Base-by-base conservation (phyloP, 1,284 basidiomycete species). In the Moesziomyces sp. region DNA sequence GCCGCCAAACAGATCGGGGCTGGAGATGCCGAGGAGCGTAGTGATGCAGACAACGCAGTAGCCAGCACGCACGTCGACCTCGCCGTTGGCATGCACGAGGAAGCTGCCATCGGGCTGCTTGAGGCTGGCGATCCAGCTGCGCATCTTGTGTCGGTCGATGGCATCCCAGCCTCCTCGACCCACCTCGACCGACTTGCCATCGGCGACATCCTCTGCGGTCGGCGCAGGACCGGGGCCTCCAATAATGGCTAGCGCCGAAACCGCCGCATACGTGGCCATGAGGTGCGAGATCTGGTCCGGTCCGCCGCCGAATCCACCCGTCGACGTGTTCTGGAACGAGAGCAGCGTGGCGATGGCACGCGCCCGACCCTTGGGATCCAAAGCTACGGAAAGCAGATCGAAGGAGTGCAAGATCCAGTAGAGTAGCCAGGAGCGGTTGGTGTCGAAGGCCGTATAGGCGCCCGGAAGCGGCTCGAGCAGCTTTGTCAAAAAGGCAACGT, bases 41-140 rank as follows among this genome's bases (percentile, higher is more conserved):
- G 91, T 89, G n/a, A 90, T 88, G 8, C 89, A 89, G 14, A 93
- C 86, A 0, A 92, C 87, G 78, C 92, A 92, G 82, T 93, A 93
- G 24, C 89, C 89, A 0, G 91, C 92, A 26, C 91, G 90, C 26
- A 97, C 93, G 79, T 99, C 97, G 11, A 98, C 91, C 85, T 99
- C 96, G 28, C 91, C 93, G 46, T 93, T 89, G 52, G 89, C 87
- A 23, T 93, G 89, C 16, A 99, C 96, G 26, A 93, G 88, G 84
- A 98, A 99, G 0, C 94, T 95, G 0, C 97, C 97, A 82, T 99
- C 94, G 0, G 91, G 89, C 76, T 94, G 92, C 84, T 99, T 99
- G 66, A 98, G 86, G 1, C 92, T 90, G 89, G 96, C 89, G 85
- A 98, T 94, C 86, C 95, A 98, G 5, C 88, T 84, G 84, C 97